Evolutionary conservation across 2,329 filamentous ascomycete genomes (phyloP), one percentile per base, ranked within the genome.

Genomic region (Cladosporium sp.): DNA sequence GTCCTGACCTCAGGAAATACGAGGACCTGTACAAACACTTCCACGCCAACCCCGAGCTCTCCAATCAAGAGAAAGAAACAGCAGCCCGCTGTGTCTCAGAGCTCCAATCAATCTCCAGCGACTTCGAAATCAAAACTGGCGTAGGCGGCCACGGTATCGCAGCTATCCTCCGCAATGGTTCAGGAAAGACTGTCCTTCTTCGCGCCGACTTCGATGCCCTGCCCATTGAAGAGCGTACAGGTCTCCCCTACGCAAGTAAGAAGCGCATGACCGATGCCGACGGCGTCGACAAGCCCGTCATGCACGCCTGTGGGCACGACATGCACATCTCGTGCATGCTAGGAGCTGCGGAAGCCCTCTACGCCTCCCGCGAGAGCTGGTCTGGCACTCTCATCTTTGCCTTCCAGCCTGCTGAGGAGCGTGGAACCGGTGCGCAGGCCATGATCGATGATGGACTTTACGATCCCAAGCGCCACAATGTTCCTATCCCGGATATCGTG

Each of bases 271-370:
- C 83, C 68, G 75, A 76, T 26, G 65, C 73, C 2, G 79, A 84
- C 10, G 85, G 85, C 0, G 73, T 78, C 0, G 77, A 80, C 63
- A 82, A 83, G 61, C 83, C 85, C 0, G 84, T 88, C 0, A 90
- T 90, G 88, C 88, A 90, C 74, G 88, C 87, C 25, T 90, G 88
- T 73, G 88, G 88, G 0, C 88, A 90, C 70, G 87, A 89, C 69
- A 85, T 88, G 78, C 88, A 91, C 72, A 84, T 89, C 28, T 81
- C 85, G 0, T 78, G 79, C 34, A 77, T 90, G 3, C 78, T 90
- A 1, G 88, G 82, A 0, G 83, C 84, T 0, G 82, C 85, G 0
- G 79, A 83, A 23, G 77, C 82, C 0, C 77, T 91, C 0, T 75
- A 80, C 1, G 75, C 74, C 0, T 73, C 77, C 0, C 79, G 75